Percentiles rank a stretch among this genome's conserved stretches.
These are phyloP conservation scores for Beta vulgaris DNA, from an alignment of 148 eudicot genomes.

Conservation along the genomic window DNA sequence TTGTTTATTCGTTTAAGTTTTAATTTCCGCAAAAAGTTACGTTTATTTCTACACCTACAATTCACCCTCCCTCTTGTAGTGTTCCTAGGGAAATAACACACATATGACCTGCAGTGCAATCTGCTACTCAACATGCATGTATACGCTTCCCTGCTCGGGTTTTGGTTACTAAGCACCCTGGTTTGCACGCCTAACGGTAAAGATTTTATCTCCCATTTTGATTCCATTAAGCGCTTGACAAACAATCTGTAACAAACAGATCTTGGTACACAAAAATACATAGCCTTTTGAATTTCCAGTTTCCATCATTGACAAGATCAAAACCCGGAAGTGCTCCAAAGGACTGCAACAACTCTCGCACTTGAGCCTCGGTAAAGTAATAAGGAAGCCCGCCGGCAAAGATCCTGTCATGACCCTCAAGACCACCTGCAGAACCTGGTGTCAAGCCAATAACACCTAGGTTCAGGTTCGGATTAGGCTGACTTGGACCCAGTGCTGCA, in stretches of 20 bases:
- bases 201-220: slow-evolving; percentile 91
- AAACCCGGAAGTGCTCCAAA: slow-evolving; percentile 91
- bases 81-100: too few species aligned
- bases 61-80: too few species aligned
- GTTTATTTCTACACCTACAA: too few species aligned
- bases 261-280: slow-evolving; percentile 94
- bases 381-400: slow-evolving; percentile 96
- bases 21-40: too few species aligned
- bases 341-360: slow-evolving; percentile 87
- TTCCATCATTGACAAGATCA: slow-evolving; percentile 95
- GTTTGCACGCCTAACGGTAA: slow-evolving; percentile 95
- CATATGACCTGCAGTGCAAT: slow-evolving; percentile 73
- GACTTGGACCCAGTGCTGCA: slow-evolving; percentile 97
- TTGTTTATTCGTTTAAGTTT: too few species aligned
- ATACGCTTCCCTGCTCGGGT: slow-evolving; percentile 92
- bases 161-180: slow-evolving; percentile 81
- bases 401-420: slow-evolving; percentile 96
- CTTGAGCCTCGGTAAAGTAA: slow-evolving; percentile 85
- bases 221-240: slow-evolving; percentile 96
- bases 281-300: slow-evolving; percentile 98
- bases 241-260: slow-evolving; percentile 76
- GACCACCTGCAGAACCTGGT: slow-evolving; percentile 92
- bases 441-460: slow-evolving; percentile 86
- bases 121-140: slow-evolving; percentile 90
- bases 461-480: slow-evolving; percentile 85